These are phyloP conservation scores for Penicillium sp. DNA, from an alignment of 2,329 filamentous ascomycete genomes.

Conservation along the genomic window DNA sequence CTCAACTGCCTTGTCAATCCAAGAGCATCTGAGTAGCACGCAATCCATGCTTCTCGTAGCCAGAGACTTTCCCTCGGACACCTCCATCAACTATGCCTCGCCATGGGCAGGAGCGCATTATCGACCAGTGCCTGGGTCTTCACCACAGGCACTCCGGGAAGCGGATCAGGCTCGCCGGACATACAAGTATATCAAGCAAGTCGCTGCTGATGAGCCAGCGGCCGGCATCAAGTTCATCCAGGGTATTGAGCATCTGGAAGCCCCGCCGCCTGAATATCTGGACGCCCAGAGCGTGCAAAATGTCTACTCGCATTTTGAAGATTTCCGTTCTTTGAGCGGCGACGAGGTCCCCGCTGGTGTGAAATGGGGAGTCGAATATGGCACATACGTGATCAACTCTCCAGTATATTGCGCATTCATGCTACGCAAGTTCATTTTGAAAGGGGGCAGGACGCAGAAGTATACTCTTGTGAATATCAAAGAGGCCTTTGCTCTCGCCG, in stretches of 20 bases:
- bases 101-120: constrained; percentile 52
- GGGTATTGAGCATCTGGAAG: constrained; percentile 47
- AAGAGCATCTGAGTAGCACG: constrained; percentile 27
- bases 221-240: constrained; percentile 40
- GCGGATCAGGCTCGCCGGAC: constrained; percentile 41
- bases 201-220: constrained; percentile 37
- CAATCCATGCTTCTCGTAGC: constrained; percentile 44
- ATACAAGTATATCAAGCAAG: constrained; percentile 39
- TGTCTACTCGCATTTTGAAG: constrained; percentile 37
- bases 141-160: constrained; percentile 40
- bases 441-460: constrained; percentile 36
- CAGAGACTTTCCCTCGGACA: constrained; percentile 41
- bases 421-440: constrained; percentile 42
- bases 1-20: constrained; percentile 38
- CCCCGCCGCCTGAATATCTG: constrained; percentile 39
- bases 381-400: constrained; percentile 46
- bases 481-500: constrained; percentile 43
- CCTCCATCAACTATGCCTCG: constrained; percentile 49
- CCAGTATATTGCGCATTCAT: constrained; percentile 47
- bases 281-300: constrained; percentile 28
- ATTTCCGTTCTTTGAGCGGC: constrained; percentile 34
- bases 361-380: constrained; percentile 46
- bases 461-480: constrained; percentile 30
- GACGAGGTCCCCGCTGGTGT: constrained; percentile 37
- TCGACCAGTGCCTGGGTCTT: constrained; percentile 45